Evolutionary conservation across 257 asterid species (phyloP), one percentile per base, ranked within the genome.

Genomic region (Lycium ferocissimum): DNA sequence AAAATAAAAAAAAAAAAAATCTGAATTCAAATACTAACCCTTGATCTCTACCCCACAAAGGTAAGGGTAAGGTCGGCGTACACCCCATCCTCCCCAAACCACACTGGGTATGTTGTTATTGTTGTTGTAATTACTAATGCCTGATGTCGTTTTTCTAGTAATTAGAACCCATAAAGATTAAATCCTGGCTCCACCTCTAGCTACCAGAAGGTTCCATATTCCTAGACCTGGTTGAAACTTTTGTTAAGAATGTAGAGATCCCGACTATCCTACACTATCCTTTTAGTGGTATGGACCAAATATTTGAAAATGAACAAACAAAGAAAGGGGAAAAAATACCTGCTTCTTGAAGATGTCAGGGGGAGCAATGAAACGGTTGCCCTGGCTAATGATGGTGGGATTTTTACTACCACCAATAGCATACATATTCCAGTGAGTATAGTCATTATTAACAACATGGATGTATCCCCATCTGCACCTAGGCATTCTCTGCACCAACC

Each of bases 321-420:
- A 14, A 73, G 20, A 13, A 26, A 3, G 11, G 43, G 45, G 14
- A 61, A 9, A 84, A 83, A 80, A 86, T 83, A 93, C 95, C 94
- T 89, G 90, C 88, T 90, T 93, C 56, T 59, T 61, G 72, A 18
- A 38, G 37, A 9, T 80, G 0, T 56, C 22, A 0, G 92, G 93
- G n/a, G 95, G 93, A 1, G 97, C 97, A 56, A 86, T 89, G 88
- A 85, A 93, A 43, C 97, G 81, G 70, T 93, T 93, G 13, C 97
- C 97, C 86, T 93, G 97, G 91, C 97, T 93, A 38, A 93, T 90
- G 15, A 93, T 93, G 35, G 92, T 92, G 0, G 97, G 95, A 81
- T 88, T 82, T 35, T 66, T 76, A 85, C 97, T 93, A 9, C 97
- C 97, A 9, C 97, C 97, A 13, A 93, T 89, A 76, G 97, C 97